Evolutionary conservation across 2,329 filamentous ascomycete species (phyloP), one percentile per base, ranked within the genome.

Genomic region (Coniochaeta ligniaria): DNA sequence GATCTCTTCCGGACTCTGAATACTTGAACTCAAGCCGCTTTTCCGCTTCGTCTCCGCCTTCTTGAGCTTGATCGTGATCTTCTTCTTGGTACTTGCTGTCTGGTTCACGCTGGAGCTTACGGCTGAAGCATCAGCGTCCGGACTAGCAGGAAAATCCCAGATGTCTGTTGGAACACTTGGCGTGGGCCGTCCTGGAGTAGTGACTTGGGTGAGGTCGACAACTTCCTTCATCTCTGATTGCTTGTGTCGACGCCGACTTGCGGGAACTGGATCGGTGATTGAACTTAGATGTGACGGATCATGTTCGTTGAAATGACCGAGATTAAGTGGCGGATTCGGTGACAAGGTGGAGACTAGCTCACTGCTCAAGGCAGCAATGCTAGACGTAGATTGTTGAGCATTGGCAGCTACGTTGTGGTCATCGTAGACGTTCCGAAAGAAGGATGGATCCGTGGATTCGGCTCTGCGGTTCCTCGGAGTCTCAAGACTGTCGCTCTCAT

Each of bases 371-470:
- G 35, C 61, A 2, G 59, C 59, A 17, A 55, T 24, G 17, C 47
- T 52, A 28, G 47, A 52, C 14, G 47, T 2, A 26, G 4, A 1
- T 31, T 52, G 47, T 28, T 38, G 41, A 31, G 5, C 58, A 57
- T 60, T 59, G 35, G 60, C 64, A 11, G 72, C 71, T 36, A 71
- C 70, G 43, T 74, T 73, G 65, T 82, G 78, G 56, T 80, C 76
- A 24, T 79, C 72, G 61, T 80, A 82, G 11, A 83, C 66, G 57
- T 70, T 73, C 55, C 75, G 75, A 63, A 83, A 83, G 63, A 81
- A 78, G 0, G 72, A 74, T 1, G 75, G 73, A 61, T 83, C 78
- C 1, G 80, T 83, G 17, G 80, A 82, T 24, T 67, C 71, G 59
- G 68, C 67, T 60, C 64, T 63, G 9, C 59, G 55, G 41, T 41